Conservation (phyloP, 176 grass and related monocot genomes). For the Oryza officinalis region DNA sequence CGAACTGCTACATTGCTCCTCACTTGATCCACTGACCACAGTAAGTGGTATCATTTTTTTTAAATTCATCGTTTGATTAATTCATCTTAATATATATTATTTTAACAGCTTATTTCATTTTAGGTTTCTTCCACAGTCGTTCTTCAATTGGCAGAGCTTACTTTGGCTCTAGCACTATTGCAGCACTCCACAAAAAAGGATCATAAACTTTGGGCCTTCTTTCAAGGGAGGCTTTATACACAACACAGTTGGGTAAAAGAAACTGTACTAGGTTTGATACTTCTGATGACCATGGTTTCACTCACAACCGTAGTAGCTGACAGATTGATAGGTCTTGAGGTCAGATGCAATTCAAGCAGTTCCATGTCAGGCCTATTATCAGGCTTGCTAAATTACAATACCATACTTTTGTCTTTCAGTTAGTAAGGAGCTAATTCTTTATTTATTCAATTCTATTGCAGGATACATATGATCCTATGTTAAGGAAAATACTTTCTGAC, state of each 20-base stretch:
- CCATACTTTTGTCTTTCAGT: not conserved
- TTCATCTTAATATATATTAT: not conserved
- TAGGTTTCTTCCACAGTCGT: conserved; percentile 52
- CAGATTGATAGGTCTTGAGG: conserved; percentile 57
- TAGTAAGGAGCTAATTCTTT: not conserved
- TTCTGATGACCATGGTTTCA: conserved; percentile 61
- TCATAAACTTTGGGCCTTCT: conserved; percentile 43
- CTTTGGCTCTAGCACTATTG: conserved; percentile 52
- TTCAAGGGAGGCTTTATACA: conserved; percentile 42
- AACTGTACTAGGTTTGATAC: conserved; percentile 47
- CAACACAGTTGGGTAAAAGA: conserved; percentile 55
- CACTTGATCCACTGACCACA: conserved; percentile 62
- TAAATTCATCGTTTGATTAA: not conserved
- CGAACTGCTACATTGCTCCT: conserved; percentile 52
- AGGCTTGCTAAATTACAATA: not conserved
- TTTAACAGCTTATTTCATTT: not conserved
- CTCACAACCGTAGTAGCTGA: conserved; percentile 66
- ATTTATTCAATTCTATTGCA: conserved; percentile 46
- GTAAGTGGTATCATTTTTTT: conserved; percentile 39
- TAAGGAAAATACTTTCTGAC: conserved; percentile 65
- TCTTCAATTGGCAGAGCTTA: conserved; percentile 64
- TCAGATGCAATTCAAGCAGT: conserved; percentile 35
- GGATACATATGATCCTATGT: conserved; percentile 66
- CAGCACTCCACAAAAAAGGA: conserved; percentile 50
- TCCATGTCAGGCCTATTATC: not conserved